Base-by-base conservation (phyloP, 208 protist species). In the Herpetomonas muscarum region DNA sequence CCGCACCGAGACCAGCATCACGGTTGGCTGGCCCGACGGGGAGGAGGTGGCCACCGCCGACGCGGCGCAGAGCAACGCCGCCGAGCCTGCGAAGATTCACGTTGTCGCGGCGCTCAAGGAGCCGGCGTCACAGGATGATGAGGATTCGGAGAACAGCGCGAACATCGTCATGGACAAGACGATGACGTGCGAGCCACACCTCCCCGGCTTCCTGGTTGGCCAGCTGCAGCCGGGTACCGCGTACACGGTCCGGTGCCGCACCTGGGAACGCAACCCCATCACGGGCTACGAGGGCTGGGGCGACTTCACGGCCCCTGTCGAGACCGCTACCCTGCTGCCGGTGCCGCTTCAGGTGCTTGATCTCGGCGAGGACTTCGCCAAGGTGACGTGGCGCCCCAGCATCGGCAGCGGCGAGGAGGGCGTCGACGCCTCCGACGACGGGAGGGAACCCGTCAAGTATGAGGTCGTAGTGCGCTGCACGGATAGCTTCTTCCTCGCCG, bases 1-100 rank as follows among this genome's bases (percentile, higher is more conserved):
- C 55, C 83, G 90, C 25, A 86, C 87, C n/a, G 90, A 96, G 61
- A 79, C 93, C 67, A 93, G 90, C 60, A 72, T 96, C 46, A 85
- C 76, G 17, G 37, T 96, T 6, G 64, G 64, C 50, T 87, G 81
- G 85, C 76, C 78, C 6, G 64, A 52, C 10, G 54, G 44, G 42
- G 42, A 46, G 41, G 19, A 9, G 13, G 13, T 24, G 17, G 22
- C 3, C 51, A 26, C 19, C 46, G 36, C 25, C 50, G 56, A 68
- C 0, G 15, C 26, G 25, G 50, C 5, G 12, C 12, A n/a, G 21
- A 55, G 34, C 42, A 28, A 24, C 32, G 25, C 25, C 0, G 31
- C n/a, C 45, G 3, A 46, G 41, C 5, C 5, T 6, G 22, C 15
- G 7, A 37, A 48, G 32, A 74, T 75, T 61, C 74, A 91, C 55